phyloP scores from a whole-genome alignment of 768 basidiomycete species.

The Xerocomellus dryophilus region DNA sequence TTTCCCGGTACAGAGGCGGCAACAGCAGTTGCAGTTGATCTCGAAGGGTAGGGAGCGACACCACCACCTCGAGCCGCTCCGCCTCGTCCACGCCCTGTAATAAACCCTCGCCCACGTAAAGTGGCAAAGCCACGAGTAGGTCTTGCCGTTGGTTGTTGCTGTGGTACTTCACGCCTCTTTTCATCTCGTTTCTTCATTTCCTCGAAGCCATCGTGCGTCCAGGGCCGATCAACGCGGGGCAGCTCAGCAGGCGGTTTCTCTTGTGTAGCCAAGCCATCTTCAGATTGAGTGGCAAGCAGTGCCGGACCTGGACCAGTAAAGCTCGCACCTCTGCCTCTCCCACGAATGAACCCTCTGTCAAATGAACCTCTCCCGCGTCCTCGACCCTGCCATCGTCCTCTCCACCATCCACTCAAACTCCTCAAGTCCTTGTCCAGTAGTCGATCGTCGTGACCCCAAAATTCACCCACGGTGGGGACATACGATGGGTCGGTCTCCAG shows the following conservation, averaged over 20 bases:
- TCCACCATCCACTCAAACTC: conserved; percentile 85
- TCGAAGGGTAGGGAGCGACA: conserved; percentile 29
- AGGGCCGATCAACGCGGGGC: conserved; percentile 64
- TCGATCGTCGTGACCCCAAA: conserved; percentile 95
- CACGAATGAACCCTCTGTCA: conserved; percentile 44
- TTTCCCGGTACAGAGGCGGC: conserved; percentile 37
- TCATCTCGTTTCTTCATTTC: conserved; percentile 81
- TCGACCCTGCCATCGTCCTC: conserved; percentile 71
- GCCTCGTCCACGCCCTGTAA: conserved; percentile 42
- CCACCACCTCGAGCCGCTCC: conserved; percentile 48
- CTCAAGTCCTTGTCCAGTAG: conserved; percentile 78
- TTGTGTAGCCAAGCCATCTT: conserved; percentile 18
- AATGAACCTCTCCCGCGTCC: conserved; percentile 56
- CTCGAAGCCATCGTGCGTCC: conserved; percentile 88
- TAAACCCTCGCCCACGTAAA: conserved; percentile 47
- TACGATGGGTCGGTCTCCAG: conserved; percentile 83
- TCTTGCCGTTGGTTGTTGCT: conserved; percentile 33
- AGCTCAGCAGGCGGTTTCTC: conserved; percentile 30
- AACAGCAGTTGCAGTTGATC: conserved; percentile 30
- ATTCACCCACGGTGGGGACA: conserved; percentile 86
- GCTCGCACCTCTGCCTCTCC: conserved; percentile 56
- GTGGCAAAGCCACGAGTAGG: conserved; percentile 34
- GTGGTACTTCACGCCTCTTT: conserved; percentile 35
- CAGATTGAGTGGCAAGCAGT: conserved; percentile 15
- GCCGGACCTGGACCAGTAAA: conserved; percentile 21